These are phyloP conservation scores for Colletotrichum sojae DNA, from an alignment of 2,329 filamentous ascomycete genomes.

Conservation along the genomic window DNA sequence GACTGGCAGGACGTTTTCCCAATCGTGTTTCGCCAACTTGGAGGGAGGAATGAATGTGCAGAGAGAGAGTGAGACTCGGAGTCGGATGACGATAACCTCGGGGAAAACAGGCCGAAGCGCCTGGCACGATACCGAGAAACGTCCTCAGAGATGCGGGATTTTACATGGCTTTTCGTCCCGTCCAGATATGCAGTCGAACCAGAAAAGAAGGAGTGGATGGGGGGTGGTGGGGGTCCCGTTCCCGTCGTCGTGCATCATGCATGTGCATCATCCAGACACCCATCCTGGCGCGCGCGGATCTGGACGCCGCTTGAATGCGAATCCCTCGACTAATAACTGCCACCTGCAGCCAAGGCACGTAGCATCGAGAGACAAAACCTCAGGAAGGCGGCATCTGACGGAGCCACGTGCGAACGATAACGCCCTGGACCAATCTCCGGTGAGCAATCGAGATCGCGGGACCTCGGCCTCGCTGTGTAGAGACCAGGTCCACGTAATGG, in stretches of 20 bases:
- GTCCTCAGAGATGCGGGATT: too few relatives aligned
- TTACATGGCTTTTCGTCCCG: not conserved
- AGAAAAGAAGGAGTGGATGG: not conserved
- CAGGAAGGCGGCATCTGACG: not conserved
- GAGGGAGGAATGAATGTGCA: too few relatives aligned
- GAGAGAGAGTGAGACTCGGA: not conserved
- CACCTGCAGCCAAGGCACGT: not conserved
- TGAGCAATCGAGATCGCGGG: too few relatives aligned
- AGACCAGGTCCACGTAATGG: too few relatives aligned
- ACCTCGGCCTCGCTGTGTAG: too few relatives aligned
- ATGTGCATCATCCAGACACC: conserved; percentile 21
- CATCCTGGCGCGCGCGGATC: conserved; percentile 10
- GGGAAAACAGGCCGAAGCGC: not conserved
- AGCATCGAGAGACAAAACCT: not conserved
- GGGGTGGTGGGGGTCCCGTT: not conserved
- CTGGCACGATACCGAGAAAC: not conserved
- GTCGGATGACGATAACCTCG: not conserved
- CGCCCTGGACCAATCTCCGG: too few relatives aligned
- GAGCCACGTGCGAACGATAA: too few relatives aligned
- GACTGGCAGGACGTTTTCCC: not conserved
- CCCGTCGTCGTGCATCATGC: conserved; percentile 30
- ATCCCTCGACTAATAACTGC: too few relatives aligned
- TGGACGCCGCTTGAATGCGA: not conserved
- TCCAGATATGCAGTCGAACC: not conserved
- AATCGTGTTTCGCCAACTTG: conserved; percentile 16